Conservation (phyloP, 495 filamentous ascomycete genomes). For the Xylona heveae region DNA sequence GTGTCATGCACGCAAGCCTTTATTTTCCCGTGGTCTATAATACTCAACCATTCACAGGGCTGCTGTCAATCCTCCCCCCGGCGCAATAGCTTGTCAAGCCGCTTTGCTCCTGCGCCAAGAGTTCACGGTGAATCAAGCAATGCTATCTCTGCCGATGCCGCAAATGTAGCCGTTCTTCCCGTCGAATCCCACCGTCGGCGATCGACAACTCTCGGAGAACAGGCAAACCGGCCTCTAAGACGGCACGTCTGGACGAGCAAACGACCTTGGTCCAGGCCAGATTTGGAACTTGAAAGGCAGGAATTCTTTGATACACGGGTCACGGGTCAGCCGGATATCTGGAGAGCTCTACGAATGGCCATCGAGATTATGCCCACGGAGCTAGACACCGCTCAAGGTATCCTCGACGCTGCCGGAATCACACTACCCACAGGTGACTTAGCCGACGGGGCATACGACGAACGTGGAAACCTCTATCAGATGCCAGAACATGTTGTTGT, state of each 20-base stretch:
- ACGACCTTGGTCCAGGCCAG: constrained; percentile 27
- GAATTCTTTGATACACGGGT: constrained; percentile 77
- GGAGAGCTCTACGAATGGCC: constrained; percentile 47
- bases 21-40: not conserved
- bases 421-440: constrained; percentile 59
- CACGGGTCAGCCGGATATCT: constrained; percentile 53
- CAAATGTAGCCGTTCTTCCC: not conserved
- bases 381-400: constrained; percentile 54
- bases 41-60: not conserved
- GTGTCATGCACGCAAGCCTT: not conserved
- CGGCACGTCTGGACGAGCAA: constrained; percentile 28
- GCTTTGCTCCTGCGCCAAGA: not conserved
- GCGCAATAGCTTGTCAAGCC: constrained; percentile 3
- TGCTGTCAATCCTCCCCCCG: constrained; percentile 3
- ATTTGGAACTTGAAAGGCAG: constrained; percentile 25
- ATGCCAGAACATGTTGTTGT: constrained; percentile 55
- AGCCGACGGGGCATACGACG: constrained; percentile 57
- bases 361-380: constrained; percentile 41
- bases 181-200: not conserved
- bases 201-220: constrained; percentile 16
- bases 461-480: constrained; percentile 51
- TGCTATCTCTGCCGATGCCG: not conserved
- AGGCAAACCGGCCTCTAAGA: constrained; percentile 29
- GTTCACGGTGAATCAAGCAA: not conserved
- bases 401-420: constrained; percentile 55